Evolutionary conservation across 495 filamentous ascomycete genomes (phyloP), one percentile per base, ranked within the genome.

Genomic region (Aspergillus asperescens): DNA sequence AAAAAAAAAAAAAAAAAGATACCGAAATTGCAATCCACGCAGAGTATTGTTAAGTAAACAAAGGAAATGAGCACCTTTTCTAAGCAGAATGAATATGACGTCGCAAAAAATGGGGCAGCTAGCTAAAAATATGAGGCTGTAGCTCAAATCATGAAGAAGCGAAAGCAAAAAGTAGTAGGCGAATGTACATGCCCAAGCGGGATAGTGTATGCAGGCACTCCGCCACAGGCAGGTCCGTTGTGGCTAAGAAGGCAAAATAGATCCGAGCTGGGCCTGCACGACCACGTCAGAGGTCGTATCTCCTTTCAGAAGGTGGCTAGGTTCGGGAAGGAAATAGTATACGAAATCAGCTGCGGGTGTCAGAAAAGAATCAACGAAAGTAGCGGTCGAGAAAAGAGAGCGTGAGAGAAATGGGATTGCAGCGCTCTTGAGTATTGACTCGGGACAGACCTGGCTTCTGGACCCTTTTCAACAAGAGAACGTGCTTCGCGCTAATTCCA

Each of bases 171-270:
- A 48, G 41, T 16, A 45, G 24, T 41, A 29, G 23, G 39, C 34
- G 20, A 46, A 52, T 50, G 46, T 55, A 48, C 44, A 51, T 44
- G 48, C 50, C 39, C 35, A 31, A 37, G 51, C 24, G 34, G 50
- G 5, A 45, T 44, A 49, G 24, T 37, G 25, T 46, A 67, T 68
- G 68, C 68, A 72, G 53, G 55, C 59, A 58, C 71, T 74, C 65
- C 71, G 71, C 71, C 71, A 74, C 71, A 71, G 62, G 54, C 43
- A 63, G 64, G 54, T 45, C 54, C 43, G 48, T 38, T 40, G 63
- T 66, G 63, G 63, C 63, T 65, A 62, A 62, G 50, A 59, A 40
- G 48, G 31, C 52, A 50, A 32, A 51, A 50, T 48, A 57, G 48
- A 51, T 43, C 18, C 34, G 48, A 59, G 62, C 56, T 59, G 57